Percentiles rank a stretch among this genome's conserved stretches.
Conservation (phyloP, 345 rosid genomes). For the Populus pruinosa region DNA sequence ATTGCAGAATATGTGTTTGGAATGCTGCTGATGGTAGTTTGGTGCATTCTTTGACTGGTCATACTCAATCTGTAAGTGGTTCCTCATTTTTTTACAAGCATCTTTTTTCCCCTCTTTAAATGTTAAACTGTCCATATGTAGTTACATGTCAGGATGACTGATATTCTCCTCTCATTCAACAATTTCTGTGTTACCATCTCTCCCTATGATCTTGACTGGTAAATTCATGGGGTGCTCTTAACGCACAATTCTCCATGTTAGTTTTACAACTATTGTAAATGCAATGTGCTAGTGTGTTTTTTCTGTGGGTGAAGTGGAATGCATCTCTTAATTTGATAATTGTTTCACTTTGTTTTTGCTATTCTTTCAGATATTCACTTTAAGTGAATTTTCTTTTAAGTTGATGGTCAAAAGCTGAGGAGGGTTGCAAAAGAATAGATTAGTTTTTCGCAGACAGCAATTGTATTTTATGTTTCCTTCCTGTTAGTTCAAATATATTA, state of each 20-base stretch:
- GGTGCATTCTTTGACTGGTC: slow-evolving; percentile 97
- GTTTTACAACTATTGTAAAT: background rate
- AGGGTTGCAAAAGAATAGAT: background rate
- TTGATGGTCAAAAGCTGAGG: background rate
- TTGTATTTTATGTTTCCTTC: background rate
- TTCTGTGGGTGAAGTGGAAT: background rate
- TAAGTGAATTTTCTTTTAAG: background rate
- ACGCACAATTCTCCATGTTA: background rate
- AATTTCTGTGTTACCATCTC: background rate
- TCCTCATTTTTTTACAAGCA: background rate
- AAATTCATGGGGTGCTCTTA: background rate
- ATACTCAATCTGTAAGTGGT: slow-evolving; percentile 82
- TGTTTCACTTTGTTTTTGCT: background rate
- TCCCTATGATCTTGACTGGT: background rate
- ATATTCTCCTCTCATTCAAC: background rate
- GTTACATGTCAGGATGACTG: background rate
- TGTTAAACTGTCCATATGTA: background rate
- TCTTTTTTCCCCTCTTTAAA: background rate
- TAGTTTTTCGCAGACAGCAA: background rate
- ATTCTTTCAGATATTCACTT: background rate
- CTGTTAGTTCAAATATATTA: background rate
- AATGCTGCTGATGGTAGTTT: slow-evolving; percentile 96
- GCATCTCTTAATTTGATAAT: background rate
- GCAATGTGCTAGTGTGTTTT: background rate
- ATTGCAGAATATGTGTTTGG: slow-evolving; percentile 99